These are phyloP conservation scores for Tetrapisispora phaffii DNA, from an alignment of 805 yeast genomes.

Conservation along the genomic window DNA sequence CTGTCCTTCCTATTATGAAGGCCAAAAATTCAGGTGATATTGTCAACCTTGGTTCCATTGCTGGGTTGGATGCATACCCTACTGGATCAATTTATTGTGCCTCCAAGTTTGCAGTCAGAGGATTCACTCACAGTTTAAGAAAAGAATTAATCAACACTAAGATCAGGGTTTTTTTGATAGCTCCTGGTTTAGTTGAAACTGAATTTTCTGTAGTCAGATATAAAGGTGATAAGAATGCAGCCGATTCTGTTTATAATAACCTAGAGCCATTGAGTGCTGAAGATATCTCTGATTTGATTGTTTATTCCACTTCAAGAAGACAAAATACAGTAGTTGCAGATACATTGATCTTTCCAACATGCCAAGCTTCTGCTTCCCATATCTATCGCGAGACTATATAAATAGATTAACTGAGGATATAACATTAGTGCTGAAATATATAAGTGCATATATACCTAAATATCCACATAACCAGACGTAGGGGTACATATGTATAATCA, in stretches of 20 bases:
- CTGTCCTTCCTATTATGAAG: constrained; percentile 61
- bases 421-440: not conserved
- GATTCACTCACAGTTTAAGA: constrained; percentile 61
- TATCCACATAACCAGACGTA: not conserved
- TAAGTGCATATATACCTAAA: not conserved
- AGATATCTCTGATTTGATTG: constrained; percentile 53
- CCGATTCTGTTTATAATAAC: constrained; percentile 46
- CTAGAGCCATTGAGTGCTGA: constrained; percentile 47
- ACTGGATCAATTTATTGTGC: constrained; percentile 76
- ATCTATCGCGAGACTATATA: constrained; percentile 33
- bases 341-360: constrained; percentile 69
- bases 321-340: constrained; percentile 59
- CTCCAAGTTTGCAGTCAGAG: constrained; percentile 60
- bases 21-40: constrained; percentile 62
- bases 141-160: constrained; percentile 65
- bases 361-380: constrained; percentile 74
- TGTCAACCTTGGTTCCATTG: constrained; percentile 66
- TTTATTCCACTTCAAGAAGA: constrained; percentile 47
- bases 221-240: constrained; percentile 45
- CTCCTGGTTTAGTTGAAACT: constrained; percentile 64
- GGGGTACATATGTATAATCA: too few relatives aligned
- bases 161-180: constrained; percentile 55
- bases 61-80: constrained; percentile 71
- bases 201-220: constrained; percentile 54
- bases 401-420: not conserved